A percentile compares a stretch with the other conserved stretches of the same genome.
Evolutionary conservation across 2,329 filamentous ascomycete species (phyloP).

Genomic region (Sordariomycetes sp.): DNA sequence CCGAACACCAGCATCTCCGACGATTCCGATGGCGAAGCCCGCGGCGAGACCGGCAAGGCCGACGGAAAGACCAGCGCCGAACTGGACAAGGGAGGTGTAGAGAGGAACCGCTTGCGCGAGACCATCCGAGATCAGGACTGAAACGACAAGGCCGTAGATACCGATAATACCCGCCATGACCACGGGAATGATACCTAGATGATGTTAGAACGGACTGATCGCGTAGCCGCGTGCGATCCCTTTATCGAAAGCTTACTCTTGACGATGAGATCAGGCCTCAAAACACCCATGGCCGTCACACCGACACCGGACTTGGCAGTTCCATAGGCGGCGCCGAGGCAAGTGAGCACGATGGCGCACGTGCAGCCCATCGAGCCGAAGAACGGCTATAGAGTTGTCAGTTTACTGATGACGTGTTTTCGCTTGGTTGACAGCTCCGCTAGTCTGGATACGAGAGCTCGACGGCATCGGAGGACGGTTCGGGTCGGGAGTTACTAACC

Average conservation of each 20-base stretch:
- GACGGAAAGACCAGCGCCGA: constrained; percentile 71
- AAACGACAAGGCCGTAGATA: constrained; percentile 91
- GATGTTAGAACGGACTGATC: constrained; percentile 4
- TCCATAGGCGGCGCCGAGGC: constrained; percentile 92
- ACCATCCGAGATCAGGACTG: constrained; percentile 73
- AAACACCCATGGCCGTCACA: constrained; percentile 96
- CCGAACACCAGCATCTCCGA: constrained; percentile 79
- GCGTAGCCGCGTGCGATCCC: background rate
- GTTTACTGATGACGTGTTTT: constrained; percentile 11
- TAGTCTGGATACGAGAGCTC: constrained; percentile 8
- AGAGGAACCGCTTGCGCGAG: constrained; percentile 59
- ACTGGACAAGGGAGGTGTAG: constrained; percentile 75
- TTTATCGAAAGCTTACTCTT: constrained; percentile 61
- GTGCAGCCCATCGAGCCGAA: constrained; percentile 98
- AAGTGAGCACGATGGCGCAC: constrained; percentile 93
- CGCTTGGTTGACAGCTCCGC: background rate
- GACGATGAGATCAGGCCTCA: constrained; percentile 94
- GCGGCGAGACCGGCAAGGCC: constrained; percentile 74
- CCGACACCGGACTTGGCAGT: constrained; percentile 98
- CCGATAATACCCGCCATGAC: constrained; percentile 99
- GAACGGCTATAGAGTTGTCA: constrained; percentile 49
- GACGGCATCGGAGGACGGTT: constrained; percentile 5
- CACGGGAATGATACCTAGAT: constrained; percentile 89
- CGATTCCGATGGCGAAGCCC: constrained; percentile 78
- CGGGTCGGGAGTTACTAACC: constrained; percentile 53